Evolutionary conservation across 116 monocot species (phyloP).

Genomic region (Cymodocea nodosa): DNA sequence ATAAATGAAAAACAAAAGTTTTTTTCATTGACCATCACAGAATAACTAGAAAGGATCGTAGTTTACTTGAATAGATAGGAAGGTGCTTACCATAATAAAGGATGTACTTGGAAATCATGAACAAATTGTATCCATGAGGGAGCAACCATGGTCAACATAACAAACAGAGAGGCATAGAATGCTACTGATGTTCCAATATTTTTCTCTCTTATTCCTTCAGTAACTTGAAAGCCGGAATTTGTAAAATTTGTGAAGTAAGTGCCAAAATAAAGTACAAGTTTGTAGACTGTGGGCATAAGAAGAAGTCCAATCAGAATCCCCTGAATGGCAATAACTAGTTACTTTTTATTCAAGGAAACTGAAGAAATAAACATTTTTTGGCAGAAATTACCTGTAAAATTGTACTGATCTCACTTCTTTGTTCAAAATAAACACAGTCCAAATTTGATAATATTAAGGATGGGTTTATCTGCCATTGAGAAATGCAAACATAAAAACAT

Average conservation of each 20-base stretch:
- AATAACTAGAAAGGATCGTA: background rate
- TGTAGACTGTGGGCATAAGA: conserved; percentile 60
- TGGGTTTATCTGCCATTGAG: conserved; percentile 1
- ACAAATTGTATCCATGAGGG: conserved; percentile 59
- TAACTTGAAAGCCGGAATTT: conserved; percentile 1
- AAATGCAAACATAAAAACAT: background rate
- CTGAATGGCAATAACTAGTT: background rate
- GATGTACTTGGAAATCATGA: conserved; percentile 63
- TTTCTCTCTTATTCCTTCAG: background rate
- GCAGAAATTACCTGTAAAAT: conserved; percentile 3
- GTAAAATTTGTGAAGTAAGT: background rate
- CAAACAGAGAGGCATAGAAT: conserved; percentile 3
- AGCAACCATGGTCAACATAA: conserved; percentile 6
- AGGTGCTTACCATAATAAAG: conserved; percentile 17
- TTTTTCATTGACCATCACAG: background rate
- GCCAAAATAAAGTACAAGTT: conserved; percentile 31
- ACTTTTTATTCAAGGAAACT: background rate
- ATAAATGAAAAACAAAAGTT: background rate
- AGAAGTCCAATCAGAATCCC: conserved; percentile 74
- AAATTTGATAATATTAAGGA: conserved; percentile 1
- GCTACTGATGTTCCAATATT: background rate
- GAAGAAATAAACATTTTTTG: no score
- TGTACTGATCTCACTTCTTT: conserved; percentile 3
- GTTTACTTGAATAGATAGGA: background rate
- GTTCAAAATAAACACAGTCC: background rate